phyloP scores from a whole-genome alignment of 805 yeast genomes.

The Candida ulmi region DNA sequence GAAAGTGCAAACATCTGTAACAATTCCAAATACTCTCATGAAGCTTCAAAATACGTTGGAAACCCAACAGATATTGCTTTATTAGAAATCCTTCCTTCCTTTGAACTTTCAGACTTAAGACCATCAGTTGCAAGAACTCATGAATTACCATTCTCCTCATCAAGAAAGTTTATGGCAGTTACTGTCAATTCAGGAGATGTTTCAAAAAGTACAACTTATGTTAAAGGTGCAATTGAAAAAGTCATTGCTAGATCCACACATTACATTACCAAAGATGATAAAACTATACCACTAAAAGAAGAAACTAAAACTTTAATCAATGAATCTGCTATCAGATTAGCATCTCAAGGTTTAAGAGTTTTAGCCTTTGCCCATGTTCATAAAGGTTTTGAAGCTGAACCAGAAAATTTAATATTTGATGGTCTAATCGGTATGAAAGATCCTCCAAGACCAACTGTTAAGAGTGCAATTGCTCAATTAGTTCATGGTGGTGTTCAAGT shows the following conservation, averaged over 20 bases:
- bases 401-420: conserved; percentile 62
- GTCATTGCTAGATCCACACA: conserved; percentile 56
- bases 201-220: conserved; percentile 52
- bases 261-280: conserved; percentile 56
- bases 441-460: conserved; percentile 92
- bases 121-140: conserved; percentile 48
- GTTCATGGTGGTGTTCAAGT: conserved; percentile 93
- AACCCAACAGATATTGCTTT: conserved; percentile 95
- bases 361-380: conserved; percentile 66
- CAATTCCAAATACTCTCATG: conserved; percentile 64
- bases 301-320: conserved; percentile 42
- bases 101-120: conserved; percentile 71
- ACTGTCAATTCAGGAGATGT: conserved; percentile 55
- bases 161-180: conserved; percentile 89
- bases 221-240: conserved; percentile 88
- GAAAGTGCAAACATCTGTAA: conserved; percentile 72
- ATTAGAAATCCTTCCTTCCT: conserved; percentile 63
- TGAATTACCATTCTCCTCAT: conserved; percentile 83
- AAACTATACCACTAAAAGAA: conserved; percentile 50
- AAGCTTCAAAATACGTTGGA: conserved; percentile 70
- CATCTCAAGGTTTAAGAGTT: conserved; percentile 81
- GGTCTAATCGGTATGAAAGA: conserved; percentile 96
- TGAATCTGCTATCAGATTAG: conserved; percentile 58
- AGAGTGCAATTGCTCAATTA: conserved; percentile 64
- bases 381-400: conserved; percentile 35